phyloP scores from a whole-genome alignment of 2,329 filamentous ascomycete species.

The Orbilia blumenaviensis region DNA sequence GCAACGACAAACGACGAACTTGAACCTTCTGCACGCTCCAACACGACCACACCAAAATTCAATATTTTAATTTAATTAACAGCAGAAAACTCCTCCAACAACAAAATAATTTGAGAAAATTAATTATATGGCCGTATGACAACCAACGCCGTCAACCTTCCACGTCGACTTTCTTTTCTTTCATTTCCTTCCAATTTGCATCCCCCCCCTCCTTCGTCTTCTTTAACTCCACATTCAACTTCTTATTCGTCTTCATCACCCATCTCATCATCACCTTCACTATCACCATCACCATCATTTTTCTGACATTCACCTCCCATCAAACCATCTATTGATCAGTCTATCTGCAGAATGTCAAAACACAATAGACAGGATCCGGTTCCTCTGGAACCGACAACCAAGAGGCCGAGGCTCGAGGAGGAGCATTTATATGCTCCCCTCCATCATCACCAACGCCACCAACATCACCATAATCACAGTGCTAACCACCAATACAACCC shows the following conservation, averaged over 20 bases:
- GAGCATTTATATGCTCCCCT: slow-evolving; percentile 11
- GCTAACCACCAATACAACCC: background rate
- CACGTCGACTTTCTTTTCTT: slow-evolving; percentile 11
- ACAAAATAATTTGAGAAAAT: background rate
- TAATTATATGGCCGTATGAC: slow-evolving; percentile 46
- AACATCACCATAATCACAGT: slow-evolving; percentile 2
- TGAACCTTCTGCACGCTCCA: background rate
- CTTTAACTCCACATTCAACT: too few species aligned
- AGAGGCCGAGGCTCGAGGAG: slow-evolving; percentile 49
- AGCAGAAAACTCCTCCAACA: slow-evolving; percentile 4
- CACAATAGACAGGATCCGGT: slow-evolving; percentile 52
- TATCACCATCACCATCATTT: background rate
- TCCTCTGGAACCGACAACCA: slow-evolving; percentile 43
- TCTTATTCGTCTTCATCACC: background rate
- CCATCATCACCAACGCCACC: slow-evolving; percentile 11
- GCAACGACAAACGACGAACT: background rate
- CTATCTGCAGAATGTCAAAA: slow-evolving; percentile 37
- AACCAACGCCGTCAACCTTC: slow-evolving; percentile 24
- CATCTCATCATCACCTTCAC: background rate
- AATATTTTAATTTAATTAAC: too few species aligned
- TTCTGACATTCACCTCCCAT: slow-evolving; percentile 13
- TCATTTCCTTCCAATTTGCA: slow-evolving; percentile 26
- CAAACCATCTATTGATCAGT: background rate
- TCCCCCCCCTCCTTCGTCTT: background rate
- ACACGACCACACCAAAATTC: background rate